phyloP scores from a whole-genome alignment of 2,329 filamentous ascomycete genomes.

The Fusarium ambrosium region DNA sequence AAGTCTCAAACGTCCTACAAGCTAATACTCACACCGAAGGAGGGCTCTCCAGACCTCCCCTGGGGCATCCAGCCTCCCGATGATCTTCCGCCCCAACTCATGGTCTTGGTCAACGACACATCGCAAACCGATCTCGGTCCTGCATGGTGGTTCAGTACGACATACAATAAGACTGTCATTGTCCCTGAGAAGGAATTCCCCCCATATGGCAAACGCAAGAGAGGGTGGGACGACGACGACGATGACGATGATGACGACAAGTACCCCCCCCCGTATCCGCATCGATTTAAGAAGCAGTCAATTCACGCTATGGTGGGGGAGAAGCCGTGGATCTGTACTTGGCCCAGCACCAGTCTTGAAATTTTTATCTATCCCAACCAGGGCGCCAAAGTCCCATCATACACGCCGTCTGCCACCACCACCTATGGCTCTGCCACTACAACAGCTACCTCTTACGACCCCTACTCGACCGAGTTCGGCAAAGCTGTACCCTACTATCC shows the following conservation, averaged over 20 bases:
- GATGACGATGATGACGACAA: conserved; percentile 19
- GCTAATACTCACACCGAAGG: conserved; percentile 51
- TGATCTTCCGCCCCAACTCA: conserved; percentile 53
- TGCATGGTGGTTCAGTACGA: conserved; percentile 66
- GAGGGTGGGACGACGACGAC: conserved; percentile 41
- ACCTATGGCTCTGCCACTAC: conserved; percentile 10
- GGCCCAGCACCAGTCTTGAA: conserved; percentile 68
- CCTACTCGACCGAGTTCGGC: conserved; percentile 1
- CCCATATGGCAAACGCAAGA: conserved; percentile 49
- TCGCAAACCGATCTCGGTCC: conserved; percentile 63
- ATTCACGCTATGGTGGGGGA: conserved; percentile 60
- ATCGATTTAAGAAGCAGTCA: conserved; percentile 37
- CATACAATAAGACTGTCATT: conserved; percentile 70
- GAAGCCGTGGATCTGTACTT: conserved; percentile 70
- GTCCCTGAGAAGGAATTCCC: conserved; percentile 60
- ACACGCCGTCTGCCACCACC: conserved; percentile 17
- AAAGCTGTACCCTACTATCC: conserved; percentile 57
- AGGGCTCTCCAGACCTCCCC: conserved; percentile 55
- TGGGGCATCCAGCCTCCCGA: conserved; percentile 69
- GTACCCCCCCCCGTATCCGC: conserved; percentile 38
- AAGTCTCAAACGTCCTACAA: conserved; percentile 56
- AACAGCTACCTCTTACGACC: conserved; percentile 23
- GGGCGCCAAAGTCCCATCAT: conserved; percentile 57
- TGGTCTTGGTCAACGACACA: conserved; percentile 67
- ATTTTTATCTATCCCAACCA: conserved; percentile 70